Conservation (phyloP, 768 basidiomycete genomes). For the Hysterangium stoloniferum region DNA sequence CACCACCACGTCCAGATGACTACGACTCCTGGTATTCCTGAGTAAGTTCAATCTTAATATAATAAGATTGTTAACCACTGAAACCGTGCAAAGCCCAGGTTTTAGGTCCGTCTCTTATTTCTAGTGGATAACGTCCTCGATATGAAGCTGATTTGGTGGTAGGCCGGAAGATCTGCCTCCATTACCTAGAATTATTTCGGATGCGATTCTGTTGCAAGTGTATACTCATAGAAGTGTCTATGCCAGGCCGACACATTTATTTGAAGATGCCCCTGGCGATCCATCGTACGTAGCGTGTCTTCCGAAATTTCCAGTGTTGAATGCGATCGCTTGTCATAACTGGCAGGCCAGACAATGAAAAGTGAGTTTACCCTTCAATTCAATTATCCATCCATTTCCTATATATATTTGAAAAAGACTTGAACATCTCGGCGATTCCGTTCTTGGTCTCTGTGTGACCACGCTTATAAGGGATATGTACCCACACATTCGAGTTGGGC, state of each 20-base stretch:
- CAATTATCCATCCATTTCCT: not conserved
- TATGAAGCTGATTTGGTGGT: not conserved
- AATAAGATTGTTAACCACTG: too few relatives aligned
- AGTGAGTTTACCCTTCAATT: constrained; percentile 33
- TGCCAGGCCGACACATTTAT: constrained; percentile 64
- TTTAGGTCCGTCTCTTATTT: not conserved
- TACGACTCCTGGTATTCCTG: too few relatives aligned
- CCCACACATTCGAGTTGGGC: constrained; percentile 68
- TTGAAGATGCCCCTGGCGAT: constrained; percentile 67
- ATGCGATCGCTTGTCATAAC: not conserved
- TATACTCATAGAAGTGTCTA: constrained; percentile 72
- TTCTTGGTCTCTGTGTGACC: constrained; percentile 63
- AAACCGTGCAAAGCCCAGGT: constrained; percentile 3
- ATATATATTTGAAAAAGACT: constrained; percentile 33
- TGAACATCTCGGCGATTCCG: constrained; percentile 72
- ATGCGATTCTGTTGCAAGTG: constrained; percentile 42
- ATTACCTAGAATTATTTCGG: constrained; percentile 47
- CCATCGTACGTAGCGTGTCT: constrained; percentile 21
- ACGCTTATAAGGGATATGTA: constrained; percentile 52
- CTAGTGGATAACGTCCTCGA: not conserved
- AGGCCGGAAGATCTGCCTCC: constrained; percentile 36
- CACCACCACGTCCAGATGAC: too few relatives aligned
- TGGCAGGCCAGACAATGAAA: constrained; percentile 71
- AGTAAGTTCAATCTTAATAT: too few relatives aligned
- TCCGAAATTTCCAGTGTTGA: not conserved